Evolutionary conservation across 73 alveolate species (phyloP).

Genomic region (Paramecium sexaurelia): DNA sequence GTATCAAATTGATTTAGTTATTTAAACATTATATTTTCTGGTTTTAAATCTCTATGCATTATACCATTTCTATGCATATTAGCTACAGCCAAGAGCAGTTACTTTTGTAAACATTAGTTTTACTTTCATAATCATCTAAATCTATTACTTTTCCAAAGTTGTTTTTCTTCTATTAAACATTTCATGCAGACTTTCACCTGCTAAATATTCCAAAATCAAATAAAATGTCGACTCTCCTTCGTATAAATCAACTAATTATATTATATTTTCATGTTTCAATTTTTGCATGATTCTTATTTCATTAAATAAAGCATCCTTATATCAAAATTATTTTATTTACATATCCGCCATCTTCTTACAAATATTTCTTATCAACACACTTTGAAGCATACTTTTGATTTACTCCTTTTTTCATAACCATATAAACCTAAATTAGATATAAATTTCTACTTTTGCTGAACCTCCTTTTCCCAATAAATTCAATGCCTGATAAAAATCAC

Average conservation of each 20-base stretch:
- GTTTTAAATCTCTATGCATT: slow-evolving; percentile 49
- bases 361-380: slow-evolving; percentile 4
- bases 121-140: background rate
- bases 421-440: background rate
- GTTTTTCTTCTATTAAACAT: background rate
- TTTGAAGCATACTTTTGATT: background rate
- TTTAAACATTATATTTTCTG: slow-evolving; percentile 44
- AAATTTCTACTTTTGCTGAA: background rate
- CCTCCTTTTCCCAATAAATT: slow-evolving; percentile 20
- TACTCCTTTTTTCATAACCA: background rate
- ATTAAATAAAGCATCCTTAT: background rate
- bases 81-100: background rate
- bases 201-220: background rate
- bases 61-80: background rate
- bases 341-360: slow-evolving; percentile 25
- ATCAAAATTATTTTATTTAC: background rate
- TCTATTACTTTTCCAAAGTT: background rate
- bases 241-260: background rate
- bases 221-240: slow-evolving; percentile 14
- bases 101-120: background rate
- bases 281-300: background rate
- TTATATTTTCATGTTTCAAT: background rate
- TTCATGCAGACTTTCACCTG: background rate
- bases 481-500: background rate
- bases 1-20: background rate